Evolutionary conservation across 306 rosid genomes (phyloP).

Genomic region (Glycine latifolia): DNA sequence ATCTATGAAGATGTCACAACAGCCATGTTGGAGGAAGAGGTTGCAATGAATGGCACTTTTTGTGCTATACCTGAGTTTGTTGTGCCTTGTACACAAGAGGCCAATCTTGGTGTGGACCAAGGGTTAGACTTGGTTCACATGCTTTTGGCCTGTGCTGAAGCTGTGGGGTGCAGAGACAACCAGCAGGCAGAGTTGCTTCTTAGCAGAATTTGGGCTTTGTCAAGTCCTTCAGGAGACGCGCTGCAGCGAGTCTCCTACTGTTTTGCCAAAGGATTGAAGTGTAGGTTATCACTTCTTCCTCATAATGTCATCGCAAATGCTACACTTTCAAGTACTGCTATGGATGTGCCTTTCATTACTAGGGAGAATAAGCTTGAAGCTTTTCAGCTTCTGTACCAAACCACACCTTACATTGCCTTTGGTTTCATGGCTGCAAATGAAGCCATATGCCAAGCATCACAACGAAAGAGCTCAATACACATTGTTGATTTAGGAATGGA

Average conservation of each 20-base stretch:
- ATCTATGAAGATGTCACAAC: conserved; percentile 44
- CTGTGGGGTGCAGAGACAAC: conserved; percentile 75
- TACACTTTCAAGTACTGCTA: conserved; percentile 41
- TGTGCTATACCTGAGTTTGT: conserved; percentile 39
- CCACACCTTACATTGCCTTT: conserved; percentile 78
- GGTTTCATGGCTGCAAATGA: conserved; percentile 88
- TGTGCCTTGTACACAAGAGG: conserved; percentile 48
- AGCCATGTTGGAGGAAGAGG: conserved; percentile 53
- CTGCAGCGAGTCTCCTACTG: conserved; percentile 20
- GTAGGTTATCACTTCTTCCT: conserved; percentile 69
- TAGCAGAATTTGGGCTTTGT: conserved; percentile 59
- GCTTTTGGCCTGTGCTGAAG: conserved; percentile 74
- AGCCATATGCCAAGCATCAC: conserved; percentile 68
- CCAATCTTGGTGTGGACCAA: conserved; percentile 60
- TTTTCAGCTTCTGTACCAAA: conserved; percentile 75
- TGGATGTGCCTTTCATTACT: conserved; percentile 52
- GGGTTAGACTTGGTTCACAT: conserved; percentile 60
- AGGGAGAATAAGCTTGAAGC: conserved; percentile 72
- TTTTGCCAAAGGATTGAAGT: conserved; percentile 69
- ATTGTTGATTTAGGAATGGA: conserved; percentile 76
- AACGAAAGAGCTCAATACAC: conserved; percentile 67
- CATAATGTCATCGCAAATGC: conserved; percentile 56
- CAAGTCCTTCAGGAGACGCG: conserved; percentile 70
- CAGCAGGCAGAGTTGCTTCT: conserved; percentile 66
- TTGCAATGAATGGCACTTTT: conserved; percentile 43